phyloP scores from a whole-genome alignment of 768 basidiomycete genomes.

The Suillus subaureus region DNA sequence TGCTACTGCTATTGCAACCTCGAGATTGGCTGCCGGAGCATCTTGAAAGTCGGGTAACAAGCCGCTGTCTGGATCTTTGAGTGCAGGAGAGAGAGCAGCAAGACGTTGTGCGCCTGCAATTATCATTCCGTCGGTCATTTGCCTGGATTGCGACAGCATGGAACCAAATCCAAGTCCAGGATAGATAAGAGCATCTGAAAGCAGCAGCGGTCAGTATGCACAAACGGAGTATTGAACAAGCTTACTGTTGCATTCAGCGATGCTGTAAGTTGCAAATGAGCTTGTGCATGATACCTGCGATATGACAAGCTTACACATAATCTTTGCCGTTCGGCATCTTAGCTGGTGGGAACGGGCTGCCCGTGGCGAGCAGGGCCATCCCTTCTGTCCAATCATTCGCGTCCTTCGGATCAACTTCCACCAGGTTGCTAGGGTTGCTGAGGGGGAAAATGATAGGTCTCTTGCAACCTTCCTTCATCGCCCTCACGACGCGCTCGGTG shows the following conservation, averaged over 20 bases:
- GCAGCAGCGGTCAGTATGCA: background rate
- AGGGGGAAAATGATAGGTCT: slow-evolving; percentile 85
- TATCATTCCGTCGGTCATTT: slow-evolving; percentile 85
- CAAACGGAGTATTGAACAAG: background rate
- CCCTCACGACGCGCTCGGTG: slow-evolving; percentile 66
- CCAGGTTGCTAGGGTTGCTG: slow-evolving; percentile 77
- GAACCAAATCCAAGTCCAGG: slow-evolving; percentile 86
- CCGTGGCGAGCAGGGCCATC: slow-evolving; percentile 79
- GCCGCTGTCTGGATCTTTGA: slow-evolving; percentile 67
- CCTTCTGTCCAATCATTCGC: slow-evolving; percentile 80
- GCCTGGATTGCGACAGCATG: slow-evolving; percentile 63
- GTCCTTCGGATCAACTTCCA: slow-evolving; percentile 74
- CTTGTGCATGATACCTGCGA: background rate
- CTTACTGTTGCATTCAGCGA: slow-evolving; percentile 74
- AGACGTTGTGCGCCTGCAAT: slow-evolving; percentile 77
- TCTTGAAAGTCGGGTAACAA: slow-evolving; percentile 79
- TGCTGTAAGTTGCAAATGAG: slow-evolving; percentile 39
- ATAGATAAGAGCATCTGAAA: slow-evolving; percentile 72
- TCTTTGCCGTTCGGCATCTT: slow-evolving; percentile 66
- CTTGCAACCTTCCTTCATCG: slow-evolving; percentile 68
- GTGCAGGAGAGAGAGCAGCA: slow-evolving; percentile 74
- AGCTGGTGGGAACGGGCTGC: slow-evolving; percentile 80
- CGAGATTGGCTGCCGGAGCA: slow-evolving; percentile 73
- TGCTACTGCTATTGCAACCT: slow-evolving; percentile 81
- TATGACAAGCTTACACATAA: slow-evolving; percentile 52